Base-by-base conservation (phyloP, 2,329 filamentous ascomycete species). In the Colletotrichum endophyticum region DNA sequence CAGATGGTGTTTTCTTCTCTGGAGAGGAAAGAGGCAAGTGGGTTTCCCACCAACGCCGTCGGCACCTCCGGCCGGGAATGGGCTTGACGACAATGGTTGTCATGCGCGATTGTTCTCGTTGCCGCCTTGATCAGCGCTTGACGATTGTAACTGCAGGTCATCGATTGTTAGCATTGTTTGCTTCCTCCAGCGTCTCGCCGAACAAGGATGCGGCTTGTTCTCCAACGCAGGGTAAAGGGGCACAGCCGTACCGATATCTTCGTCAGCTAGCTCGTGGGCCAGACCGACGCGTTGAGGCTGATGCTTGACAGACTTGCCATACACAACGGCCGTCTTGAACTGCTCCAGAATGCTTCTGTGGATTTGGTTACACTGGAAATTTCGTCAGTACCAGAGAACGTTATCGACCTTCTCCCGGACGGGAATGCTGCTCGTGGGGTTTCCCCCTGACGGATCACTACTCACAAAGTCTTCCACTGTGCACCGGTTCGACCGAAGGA, bases 241-340 rank as follows among this genome's bases (percentile, higher is more conserved):
- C 30, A 32, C 19, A 36, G 44, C 89, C 93, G 88, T 90, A 96
- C 95, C 95, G 86, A 99, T 98, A 87, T 99, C 97, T 88, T 99
- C 97, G 85, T 99, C 97, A 74, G 93, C 95, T 82, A 99, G 90
- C 88, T 98, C 95, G 85, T 99, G 97, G 70, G 91, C 89, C 79
- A 99, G 90, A 66, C 97, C 97, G 78, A 99, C 97, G 82, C 96
- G 92, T 87, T 99, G 97, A 79, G 97, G 97, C 87, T 99, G 97
- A 88, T 99, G 97, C 90, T 99, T 99, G 80, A 99, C 96, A 72
- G 96, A 98, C 85, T 96, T 97, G 80, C 97, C 97, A 85, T 99
- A 99, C 57, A 99, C 97, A 83, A 99, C 94, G 71, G 97, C 97
- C 77, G 94, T 92, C 87, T 96, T 98, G 90, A 99, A 99, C 81